Percentiles rank a stretch among this genome's conserved stretches.
Conservation (phyloP, 768 basidiomycete species). For the Mycena olivaceomarginata region DNA sequence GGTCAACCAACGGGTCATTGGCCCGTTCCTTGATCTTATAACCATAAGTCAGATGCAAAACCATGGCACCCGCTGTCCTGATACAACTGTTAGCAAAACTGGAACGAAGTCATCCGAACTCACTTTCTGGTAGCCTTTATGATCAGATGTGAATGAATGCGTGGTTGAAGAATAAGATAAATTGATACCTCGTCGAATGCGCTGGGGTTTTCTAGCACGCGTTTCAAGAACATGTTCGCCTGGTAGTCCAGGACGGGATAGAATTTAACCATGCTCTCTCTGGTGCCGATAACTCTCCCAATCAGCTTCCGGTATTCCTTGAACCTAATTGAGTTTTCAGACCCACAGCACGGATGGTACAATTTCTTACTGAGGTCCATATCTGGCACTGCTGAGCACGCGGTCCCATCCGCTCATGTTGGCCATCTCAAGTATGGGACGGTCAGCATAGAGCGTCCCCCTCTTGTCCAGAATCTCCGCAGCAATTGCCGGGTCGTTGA, state of each 20-base stretch:
- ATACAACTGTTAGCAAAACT: neutral
- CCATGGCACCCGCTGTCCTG: conserved; percentile 66
- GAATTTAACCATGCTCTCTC: conserved; percentile 59
- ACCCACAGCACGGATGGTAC: too few relatives aligned
- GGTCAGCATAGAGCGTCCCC: conserved; percentile 63
- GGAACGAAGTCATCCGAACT: neutral
- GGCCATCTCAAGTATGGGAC: conserved; percentile 63
- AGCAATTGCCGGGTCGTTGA: conserved; percentile 44
- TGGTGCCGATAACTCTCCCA: conserved; percentile 63
- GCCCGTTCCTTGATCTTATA: conserved; percentile 60
- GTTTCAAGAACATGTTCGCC: conserved; percentile 61
- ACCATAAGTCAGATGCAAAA: conserved; percentile 66
- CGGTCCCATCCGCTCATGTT: conserved; percentile 45
- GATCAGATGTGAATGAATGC: too few relatives aligned
- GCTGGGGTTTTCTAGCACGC: conserved; percentile 58
- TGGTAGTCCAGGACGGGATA: conserved; percentile 62
- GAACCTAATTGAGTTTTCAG: neutral
- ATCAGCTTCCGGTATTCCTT: conserved; percentile 58
- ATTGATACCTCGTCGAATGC: conserved; percentile 32
- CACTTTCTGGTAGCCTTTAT: conserved; percentile 52
- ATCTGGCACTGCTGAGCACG: conserved; percentile 28
- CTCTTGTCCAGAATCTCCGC: conserved; percentile 62
- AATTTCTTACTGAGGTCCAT: conserved; percentile 16
- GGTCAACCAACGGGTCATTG: conserved; percentile 61
- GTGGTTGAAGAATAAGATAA: neutral